phyloP scores from a whole-genome alignment of 2,329 filamentous ascomycete species.

The Onygenales sp. region DNA sequence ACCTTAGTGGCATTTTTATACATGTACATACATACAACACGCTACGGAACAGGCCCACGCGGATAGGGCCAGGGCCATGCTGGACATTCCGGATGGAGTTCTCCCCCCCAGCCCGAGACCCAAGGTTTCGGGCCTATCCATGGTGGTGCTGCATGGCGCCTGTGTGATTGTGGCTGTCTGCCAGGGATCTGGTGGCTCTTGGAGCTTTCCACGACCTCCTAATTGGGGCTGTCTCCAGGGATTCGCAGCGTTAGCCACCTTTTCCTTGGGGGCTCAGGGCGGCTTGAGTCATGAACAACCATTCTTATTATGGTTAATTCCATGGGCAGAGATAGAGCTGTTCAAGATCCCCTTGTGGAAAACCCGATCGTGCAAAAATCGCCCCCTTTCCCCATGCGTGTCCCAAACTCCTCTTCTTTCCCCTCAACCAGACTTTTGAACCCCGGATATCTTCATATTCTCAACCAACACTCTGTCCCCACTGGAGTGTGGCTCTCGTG shows the following conservation, averaged over 20 bases:
- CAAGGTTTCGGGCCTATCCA: neutral
- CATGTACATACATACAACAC: neutral
- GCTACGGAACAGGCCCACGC: neutral
- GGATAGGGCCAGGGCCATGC: neutral
- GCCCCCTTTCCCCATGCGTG: no score
- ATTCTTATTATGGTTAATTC: neutral
- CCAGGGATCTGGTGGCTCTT: neutral
- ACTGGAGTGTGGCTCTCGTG: neutral
- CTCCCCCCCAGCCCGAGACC: neutral
- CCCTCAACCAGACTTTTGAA: no score
- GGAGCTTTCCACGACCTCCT: neutral
- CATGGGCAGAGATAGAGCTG: neutral
- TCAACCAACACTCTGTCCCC: no score
- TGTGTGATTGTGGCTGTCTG: neutral
- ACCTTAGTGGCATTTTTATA: no score
- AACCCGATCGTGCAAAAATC: no score
- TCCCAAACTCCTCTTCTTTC: no score
- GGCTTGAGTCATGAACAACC: neutral
- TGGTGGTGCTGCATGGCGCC: neutral
- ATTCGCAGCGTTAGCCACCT: neutral
- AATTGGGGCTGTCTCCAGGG: neutral
- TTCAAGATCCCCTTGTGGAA: no score
- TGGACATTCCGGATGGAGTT: neutral
- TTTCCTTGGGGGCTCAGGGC: neutral
- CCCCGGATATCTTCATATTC: no score